Evolutionary conservation across 75 land plant species (phyloP).

Genomic region (Pinus tabuliformis): DNA sequence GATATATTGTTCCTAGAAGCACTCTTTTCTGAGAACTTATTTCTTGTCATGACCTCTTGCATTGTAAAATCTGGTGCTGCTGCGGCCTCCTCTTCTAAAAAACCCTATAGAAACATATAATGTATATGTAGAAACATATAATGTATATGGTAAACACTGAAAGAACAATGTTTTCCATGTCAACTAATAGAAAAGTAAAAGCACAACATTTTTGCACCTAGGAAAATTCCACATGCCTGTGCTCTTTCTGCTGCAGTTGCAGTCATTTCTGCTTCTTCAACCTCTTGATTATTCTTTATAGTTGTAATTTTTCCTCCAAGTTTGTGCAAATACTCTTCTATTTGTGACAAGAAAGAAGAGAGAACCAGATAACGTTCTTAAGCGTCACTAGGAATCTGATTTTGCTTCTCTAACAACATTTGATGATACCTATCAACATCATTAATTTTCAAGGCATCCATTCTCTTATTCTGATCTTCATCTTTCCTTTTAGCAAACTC

Average conservation of each 20-base stretch:
- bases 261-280: constrained; percentile 90
- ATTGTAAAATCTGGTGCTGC: constrained; percentile 89
- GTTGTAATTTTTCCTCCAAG: constrained; percentile 97
- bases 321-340: constrained; percentile 96
- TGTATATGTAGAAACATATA: constrained; percentile 21
- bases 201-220: neutral
- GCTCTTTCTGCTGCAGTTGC: constrained; percentile 91
- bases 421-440: constrained; percentile 97
- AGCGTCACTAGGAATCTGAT: constrained; percentile 92
- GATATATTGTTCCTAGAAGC: constrained; percentile 74
- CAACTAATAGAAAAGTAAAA: neutral
- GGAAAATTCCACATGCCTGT: constrained; percentile 51
- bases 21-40: constrained; percentile 71
- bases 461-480: constrained; percentile 90
- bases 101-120: no score
- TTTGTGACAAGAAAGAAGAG: constrained; percentile 90
- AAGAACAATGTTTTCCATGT: neutral
- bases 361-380: constrained; percentile 92
- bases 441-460: constrained; percentile 99
- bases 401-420: constrained; percentile 93
- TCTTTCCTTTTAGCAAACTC: constrained; percentile 97
- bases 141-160: neutral
- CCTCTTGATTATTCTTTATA: constrained; percentile 87
- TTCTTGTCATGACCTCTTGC: constrained; percentile 86
- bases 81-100: constrained; percentile 96